Conservation (phyloP, 2,329 filamentous ascomycete species). For the Paracorniculantispora psalliotae region DNA sequence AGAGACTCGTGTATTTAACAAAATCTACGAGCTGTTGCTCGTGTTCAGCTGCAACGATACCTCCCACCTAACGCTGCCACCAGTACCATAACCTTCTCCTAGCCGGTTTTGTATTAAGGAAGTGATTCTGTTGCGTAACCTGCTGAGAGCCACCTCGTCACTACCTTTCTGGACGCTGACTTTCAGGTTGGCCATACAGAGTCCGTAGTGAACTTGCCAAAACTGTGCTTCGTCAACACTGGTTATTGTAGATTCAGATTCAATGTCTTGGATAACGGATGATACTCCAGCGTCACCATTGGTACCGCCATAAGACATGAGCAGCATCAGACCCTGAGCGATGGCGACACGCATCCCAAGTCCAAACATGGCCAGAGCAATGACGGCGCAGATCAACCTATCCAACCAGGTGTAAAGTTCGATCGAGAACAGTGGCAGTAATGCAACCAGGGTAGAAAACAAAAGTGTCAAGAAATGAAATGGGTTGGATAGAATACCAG, state of each 20-base stretch:
- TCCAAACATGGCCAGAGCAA: slow-evolving; percentile 82
- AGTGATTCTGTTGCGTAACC: slow-evolving; percentile 69
- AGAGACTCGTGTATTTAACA: not conserved
- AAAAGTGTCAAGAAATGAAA: slow-evolving; percentile 91
- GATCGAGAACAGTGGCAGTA: slow-evolving; percentile 77
- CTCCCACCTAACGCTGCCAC: slow-evolving; percentile 81
- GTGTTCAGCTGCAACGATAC: slow-evolving; percentile 75
- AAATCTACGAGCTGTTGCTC: slow-evolving; percentile 18
- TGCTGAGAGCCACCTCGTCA: slow-evolving; percentile 66
- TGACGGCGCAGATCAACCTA: slow-evolving; percentile 71
- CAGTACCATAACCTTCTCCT: slow-evolving; percentile 80
- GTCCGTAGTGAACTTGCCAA: slow-evolving; percentile 97
- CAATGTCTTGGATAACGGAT: slow-evolving; percentile 78
- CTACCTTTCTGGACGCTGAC: slow-evolving; percentile 60
- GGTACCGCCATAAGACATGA: slow-evolving; percentile 72
- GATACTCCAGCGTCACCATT: slow-evolving; percentile 48
- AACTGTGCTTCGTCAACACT: slow-evolving; percentile 87
- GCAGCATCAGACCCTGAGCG: slow-evolving; percentile 84
- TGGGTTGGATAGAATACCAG: slow-evolving; percentile 86
- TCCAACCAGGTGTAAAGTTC: slow-evolving; percentile 82
- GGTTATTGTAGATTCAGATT: slow-evolving; percentile 69
- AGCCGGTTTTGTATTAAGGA: slow-evolving; percentile 79
- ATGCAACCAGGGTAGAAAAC: slow-evolving; percentile 73
- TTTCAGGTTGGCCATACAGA: slow-evolving; percentile 93
- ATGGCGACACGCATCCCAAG: slow-evolving; percentile 79